Evolutionary conservation across 139 green algal genomes (phyloP).

Genomic region (Chlamydomonas eustigma): DNA sequence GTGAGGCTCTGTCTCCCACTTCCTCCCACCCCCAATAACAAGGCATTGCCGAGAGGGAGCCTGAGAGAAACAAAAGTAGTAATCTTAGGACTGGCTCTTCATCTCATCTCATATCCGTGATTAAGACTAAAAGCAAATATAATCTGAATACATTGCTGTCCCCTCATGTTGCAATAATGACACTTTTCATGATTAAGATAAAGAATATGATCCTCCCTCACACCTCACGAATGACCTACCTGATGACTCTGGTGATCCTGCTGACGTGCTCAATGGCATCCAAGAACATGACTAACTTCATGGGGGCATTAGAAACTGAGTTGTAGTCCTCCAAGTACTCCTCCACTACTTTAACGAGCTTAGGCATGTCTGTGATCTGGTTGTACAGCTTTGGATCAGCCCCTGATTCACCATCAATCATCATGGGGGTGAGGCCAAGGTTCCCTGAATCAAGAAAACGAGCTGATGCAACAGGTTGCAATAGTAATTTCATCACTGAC

Average conservation of each 20-base stretch:
- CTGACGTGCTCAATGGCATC: conserved; percentile 77
- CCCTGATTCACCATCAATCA: conserved; percentile 12
- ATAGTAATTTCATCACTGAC: too few relatives aligned
- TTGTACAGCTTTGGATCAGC: conserved; percentile 57
- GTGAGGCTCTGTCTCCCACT: conserved; percentile 61
- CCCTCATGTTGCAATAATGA: too few relatives aligned
- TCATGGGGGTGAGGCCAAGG: background rate
- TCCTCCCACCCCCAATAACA: conserved; percentile 73
- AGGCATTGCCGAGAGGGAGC: conserved; percentile 49
- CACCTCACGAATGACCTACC: too few relatives aligned
- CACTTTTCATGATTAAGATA: too few relatives aligned
- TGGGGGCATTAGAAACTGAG: conserved; percentile 57
- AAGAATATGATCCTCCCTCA: too few relatives aligned
- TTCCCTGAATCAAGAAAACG: too few relatives aligned
- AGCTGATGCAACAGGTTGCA: too few relatives aligned
- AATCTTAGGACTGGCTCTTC: too few relatives aligned
- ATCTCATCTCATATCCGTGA: too few relatives aligned
- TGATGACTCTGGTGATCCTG: conserved; percentile 56
- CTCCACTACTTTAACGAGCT: conserved; percentile 55
- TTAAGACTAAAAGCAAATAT: too few relatives aligned
- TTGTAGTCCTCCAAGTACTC: conserved; percentile 83
- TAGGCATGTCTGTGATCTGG: conserved; percentile 53
- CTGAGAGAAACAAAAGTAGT: conserved; percentile 34
- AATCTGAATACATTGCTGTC: too few relatives aligned
- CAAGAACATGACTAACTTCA: conserved; percentile 80